Evolutionary conservation across 306 rosid species (phyloP), one percentile per base, ranked within the genome.

Genomic region (Erythrophleum fordii): DNA sequence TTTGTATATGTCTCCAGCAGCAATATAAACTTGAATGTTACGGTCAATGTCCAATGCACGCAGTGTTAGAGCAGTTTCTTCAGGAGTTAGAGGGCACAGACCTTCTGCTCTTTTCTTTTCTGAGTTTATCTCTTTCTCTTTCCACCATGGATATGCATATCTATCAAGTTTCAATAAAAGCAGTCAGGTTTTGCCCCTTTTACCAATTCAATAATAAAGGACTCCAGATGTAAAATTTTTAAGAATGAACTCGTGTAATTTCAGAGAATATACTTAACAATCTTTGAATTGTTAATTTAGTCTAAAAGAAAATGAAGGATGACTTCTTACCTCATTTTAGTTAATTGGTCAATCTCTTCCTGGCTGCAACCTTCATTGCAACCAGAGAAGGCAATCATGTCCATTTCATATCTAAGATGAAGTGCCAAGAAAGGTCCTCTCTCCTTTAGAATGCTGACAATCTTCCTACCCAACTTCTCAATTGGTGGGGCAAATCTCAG

Each of bases 361-460:
- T 51, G 46, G 67, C 10, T 81, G 85, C 97, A 93, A 56, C 97
- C 97, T 67, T 85, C 90, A 37, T 88, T 88, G 80, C 97, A 91
- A 77, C 97, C 97, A 52, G 93, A 88, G 90, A 93, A 93, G 42
- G 97, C 90, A 22, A 93, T 59, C 97, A 91, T 93, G 81, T 93
- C 97, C 97, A 93, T 93, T 90, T 93, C 97, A 45, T 93, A 93
- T 82, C 97, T 77, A 69, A 93, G 97, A 88, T 91, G 97, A 69
- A 91, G 97, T 17, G 89, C 92, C 70, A 93, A 82, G 56, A 86
- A 93, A 68, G 97, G 88, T 5, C 97, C 97, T n/a, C 83, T 88
- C 67, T 82, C 84, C 77, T 88, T 90, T 52, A 91, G 85, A 72
- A 89, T 90, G 10, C 62, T 82, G 28, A 90, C 91, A 26, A 93